Conservation (phyloP, 192 early-diverging fungal species). For the Mortierella alpina region DNA sequence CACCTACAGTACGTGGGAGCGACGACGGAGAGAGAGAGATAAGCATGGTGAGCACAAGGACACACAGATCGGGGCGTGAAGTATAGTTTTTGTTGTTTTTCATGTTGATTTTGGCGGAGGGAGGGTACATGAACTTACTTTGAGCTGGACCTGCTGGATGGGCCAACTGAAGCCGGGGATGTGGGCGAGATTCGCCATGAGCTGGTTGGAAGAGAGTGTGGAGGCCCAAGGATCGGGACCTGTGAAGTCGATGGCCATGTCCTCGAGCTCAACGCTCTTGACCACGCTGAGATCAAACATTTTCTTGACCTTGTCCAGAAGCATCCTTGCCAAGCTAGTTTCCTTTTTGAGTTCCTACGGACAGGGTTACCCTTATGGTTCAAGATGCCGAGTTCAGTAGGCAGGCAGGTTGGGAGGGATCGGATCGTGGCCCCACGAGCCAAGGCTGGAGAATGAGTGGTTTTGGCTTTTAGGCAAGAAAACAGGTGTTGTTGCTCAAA, state of each 20-base stretch:
- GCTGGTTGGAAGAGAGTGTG: constrained; percentile 30
- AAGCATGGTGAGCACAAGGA: too few relatives aligned
- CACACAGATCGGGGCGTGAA: background rate
- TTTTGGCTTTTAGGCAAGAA: background rate
- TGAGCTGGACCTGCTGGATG: constrained; percentile 38
- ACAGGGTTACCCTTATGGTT: background rate
- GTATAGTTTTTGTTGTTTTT: background rate
- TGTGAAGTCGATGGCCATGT: constrained; percentile 44
- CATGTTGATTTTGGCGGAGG: background rate
- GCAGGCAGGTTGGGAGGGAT: background rate
- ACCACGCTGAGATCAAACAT: constrained; percentile 33
- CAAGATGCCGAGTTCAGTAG: background rate
- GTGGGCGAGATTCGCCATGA: constrained; percentile 19
- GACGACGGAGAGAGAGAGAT: background rate
- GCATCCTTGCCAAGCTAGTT: background rate
- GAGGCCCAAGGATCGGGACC: constrained; percentile 22
- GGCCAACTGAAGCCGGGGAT: constrained; percentile 51
- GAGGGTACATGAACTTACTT: background rate
- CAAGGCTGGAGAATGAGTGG: background rate
- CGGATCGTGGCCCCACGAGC: too few relatives aligned
- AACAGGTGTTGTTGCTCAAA: background rate
- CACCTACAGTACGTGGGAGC: background rate
- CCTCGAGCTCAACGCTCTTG: constrained; percentile 42
- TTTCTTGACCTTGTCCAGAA: constrained; percentile 17
- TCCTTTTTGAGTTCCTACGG: background rate